A percentile compares a stretch with the other conserved stretches of the same genome.
These are phyloP conservation scores for Teratosphaeriaceae sp. DNA, from an alignment of 2,329 filamentous ascomycete species.

Conservation along the genomic window DNA sequence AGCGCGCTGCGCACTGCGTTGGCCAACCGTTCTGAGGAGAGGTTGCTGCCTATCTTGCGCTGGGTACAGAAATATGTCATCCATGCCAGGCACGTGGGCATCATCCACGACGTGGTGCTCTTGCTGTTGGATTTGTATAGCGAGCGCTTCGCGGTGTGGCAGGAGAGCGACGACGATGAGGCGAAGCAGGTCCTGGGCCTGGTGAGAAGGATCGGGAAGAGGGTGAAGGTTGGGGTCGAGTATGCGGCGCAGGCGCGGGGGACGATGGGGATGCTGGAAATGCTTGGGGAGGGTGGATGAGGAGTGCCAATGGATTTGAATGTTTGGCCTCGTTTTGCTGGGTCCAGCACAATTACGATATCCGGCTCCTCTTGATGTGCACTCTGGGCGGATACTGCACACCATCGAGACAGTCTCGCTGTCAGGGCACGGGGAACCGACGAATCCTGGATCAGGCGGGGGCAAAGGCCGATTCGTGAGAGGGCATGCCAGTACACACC, in stretches of 20 bases:
- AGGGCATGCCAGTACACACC: too few species aligned
- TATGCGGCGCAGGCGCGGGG: conserved; percentile 75
- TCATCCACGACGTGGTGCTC: conserved; percentile 78
- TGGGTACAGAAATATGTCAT: conserved; percentile 78
- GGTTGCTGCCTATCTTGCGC: conserved; percentile 71
- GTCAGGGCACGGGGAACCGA: too few species aligned
- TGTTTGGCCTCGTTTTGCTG: too few species aligned
- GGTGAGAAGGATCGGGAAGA: conserved; percentile 59
- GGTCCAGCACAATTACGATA: too few species aligned
- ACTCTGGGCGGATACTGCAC: too few species aligned
- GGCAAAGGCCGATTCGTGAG: too few species aligned
- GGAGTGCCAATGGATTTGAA: neutral
- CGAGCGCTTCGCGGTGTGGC: conserved; percentile 57
- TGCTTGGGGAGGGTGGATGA: conserved; percentile 55
- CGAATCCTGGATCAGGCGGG: too few species aligned
- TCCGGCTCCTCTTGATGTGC: too few species aligned
- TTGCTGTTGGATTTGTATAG: conserved; percentile 83
- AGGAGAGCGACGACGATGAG: conserved; percentile 21
- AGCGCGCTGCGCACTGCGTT: conserved; percentile 77
- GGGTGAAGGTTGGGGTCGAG: conserved; percentile 72
- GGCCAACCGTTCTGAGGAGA: conserved; percentile 70
- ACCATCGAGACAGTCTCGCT: too few species aligned
- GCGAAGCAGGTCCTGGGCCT: conserved; percentile 59
- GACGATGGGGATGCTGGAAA: conserved; percentile 83
- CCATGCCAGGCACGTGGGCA: conserved; percentile 71